phyloP scores from a whole-genome alignment of 139 green algal genomes.

The Tetraselmis striata region DNA sequence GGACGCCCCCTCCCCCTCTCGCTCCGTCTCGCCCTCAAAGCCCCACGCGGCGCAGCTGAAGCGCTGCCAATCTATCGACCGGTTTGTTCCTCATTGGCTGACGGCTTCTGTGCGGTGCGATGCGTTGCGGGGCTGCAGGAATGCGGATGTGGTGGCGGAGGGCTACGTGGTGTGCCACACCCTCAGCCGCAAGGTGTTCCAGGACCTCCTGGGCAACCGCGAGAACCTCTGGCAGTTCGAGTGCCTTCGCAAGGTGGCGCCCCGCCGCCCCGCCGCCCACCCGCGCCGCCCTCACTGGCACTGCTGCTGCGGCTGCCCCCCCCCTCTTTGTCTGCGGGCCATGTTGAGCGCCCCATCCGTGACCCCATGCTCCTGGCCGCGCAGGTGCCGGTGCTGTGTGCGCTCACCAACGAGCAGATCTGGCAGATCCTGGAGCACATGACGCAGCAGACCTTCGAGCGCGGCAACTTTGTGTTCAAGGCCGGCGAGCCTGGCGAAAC shows the following conservation, averaged over 20 bases:
- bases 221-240: constrained; percentile 80
- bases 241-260: constrained; percentile 62
- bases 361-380: background rate
- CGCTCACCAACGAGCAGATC: constrained; percentile 65
- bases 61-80: no score
- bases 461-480: constrained; percentile 51
- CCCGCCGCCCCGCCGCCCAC: background rate
- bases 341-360: background rate
- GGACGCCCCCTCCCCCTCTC: no score
- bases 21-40: no score
- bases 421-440: constrained; percentile 64
- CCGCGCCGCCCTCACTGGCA: background rate
- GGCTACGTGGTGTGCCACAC: constrained; percentile 58
- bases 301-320: background rate
- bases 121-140: background rate
- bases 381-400: background rate
- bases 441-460: constrained; percentile 19
- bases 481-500: constrained; percentile 59
- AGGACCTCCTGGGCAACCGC: constrained; percentile 76
- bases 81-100: no score
- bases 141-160: constrained; percentile 35
- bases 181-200: constrained; percentile 51
- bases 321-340: background rate
- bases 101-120: background rate
- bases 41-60: no score